Conservation (phyloP, 192 early-diverging fungal species). For the Podila epigama region DNA sequence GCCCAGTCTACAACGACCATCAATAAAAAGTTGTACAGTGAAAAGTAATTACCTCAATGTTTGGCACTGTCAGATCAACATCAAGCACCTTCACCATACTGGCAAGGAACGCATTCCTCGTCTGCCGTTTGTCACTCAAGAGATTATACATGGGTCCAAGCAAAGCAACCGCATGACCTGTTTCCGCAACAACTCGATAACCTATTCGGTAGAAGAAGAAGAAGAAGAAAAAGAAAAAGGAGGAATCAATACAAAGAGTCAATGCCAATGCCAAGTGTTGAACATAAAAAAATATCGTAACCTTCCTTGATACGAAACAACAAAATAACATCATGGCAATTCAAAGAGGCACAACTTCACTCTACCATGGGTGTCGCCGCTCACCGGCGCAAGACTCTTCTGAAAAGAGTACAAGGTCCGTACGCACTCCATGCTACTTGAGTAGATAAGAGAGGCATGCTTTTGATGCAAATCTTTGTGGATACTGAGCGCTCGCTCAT, state of each 20-base stretch:
- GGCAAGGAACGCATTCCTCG: slow-evolving; percentile 77
- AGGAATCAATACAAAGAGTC: neutral
- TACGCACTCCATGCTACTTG: slow-evolving; percentile 80
- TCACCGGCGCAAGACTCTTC: slow-evolving; percentile 39
- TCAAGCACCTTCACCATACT: slow-evolving; percentile 76
- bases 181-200: slow-evolving; percentile 24
- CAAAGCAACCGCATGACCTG: slow-evolving; percentile 59
- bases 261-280: slow-evolving; percentile 5
- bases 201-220: slow-evolving; percentile 20
- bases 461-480: slow-evolving; percentile 83
- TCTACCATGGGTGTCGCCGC: slow-evolving; percentile 52
- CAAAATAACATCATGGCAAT: no score
- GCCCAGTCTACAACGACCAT: slow-evolving; percentile 5
- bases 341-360: neutral
- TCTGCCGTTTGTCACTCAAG: slow-evolving; percentile 66
- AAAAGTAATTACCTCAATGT: slow-evolving; percentile 7
- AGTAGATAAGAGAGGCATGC: slow-evolving; percentile 89
- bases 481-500: slow-evolving; percentile 74
- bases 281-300: neutral
- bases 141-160: slow-evolving; percentile 74
- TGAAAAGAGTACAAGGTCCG: slow-evolving; percentile 80
- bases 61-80: slow-evolving; percentile 51
- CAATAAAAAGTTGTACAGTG: neutral
- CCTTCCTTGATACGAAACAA: neutral
- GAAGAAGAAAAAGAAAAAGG: neutral